Conservation (phyloP, 1,139 yeast genomes). For the Wickerhamomyces sp. region DNA sequence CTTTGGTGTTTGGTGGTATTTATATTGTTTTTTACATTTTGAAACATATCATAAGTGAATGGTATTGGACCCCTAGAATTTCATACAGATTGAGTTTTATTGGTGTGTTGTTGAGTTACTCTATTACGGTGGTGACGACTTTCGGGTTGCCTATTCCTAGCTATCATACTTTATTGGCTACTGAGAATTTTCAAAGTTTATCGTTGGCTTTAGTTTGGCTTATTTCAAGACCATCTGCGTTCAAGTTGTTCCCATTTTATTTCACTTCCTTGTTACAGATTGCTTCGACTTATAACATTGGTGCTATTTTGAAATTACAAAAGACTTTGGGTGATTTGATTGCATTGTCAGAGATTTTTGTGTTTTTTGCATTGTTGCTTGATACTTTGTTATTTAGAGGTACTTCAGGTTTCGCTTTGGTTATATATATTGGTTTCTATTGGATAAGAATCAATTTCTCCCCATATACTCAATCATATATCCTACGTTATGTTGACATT, state of each 20-base stretch:
- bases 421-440: slow-evolving; percentile 51
- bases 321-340: slow-evolving; percentile 42
- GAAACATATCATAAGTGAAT: slow-evolving; percentile 35
- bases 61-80: slow-evolving; percentile 39
- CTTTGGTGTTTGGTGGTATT: slow-evolving; percentile 46
- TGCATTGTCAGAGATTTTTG: slow-evolving; percentile 56
- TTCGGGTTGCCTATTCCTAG: slow-evolving; percentile 54
- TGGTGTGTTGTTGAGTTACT: slow-evolving; percentile 53
- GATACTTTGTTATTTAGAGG: slow-evolving; percentile 63
- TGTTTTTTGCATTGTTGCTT: slow-evolving; percentile 45
- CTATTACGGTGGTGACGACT: slow-evolving; percentile 51
- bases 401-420: slow-evolving; percentile 63
- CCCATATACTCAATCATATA: slow-evolving; percentile 31
- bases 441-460: slow-evolving; percentile 58
- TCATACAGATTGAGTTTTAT: slow-evolving; percentile 49
- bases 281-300: slow-evolving; percentile 35
- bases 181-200: slow-evolving; percentile 65
- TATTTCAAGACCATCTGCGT: slow-evolving; percentile 58
- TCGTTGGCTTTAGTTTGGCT: slow-evolving; percentile 54
- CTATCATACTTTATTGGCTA: slow-evolving; percentile 52
- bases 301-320: slow-evolving; percentile 37
- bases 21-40: slow-evolving; percentile 43
- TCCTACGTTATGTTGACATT: slow-evolving; percentile 24
- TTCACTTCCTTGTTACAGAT: slow-evolving; percentile 56
- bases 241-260: slow-evolving; percentile 58